Percentiles rank a stretch among this genome's conserved stretches.
Conservation (phyloP, 2,329 filamentous ascomycete genomes). For the Colletotrichum higginsianum region DNA sequence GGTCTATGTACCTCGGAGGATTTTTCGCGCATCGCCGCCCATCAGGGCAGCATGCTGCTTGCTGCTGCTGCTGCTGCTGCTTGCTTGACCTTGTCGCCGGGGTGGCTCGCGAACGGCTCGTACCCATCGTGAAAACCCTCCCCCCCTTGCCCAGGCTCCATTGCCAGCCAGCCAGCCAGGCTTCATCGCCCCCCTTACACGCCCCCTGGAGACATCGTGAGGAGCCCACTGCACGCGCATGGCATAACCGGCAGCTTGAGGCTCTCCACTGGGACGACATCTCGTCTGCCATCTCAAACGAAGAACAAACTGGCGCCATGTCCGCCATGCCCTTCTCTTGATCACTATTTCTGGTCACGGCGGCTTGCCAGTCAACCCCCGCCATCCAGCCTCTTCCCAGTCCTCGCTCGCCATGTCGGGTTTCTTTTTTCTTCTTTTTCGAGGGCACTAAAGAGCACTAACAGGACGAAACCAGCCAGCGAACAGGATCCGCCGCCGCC, state of each 20-base stretch:
- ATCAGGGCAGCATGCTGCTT: background rate
- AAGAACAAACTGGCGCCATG: background rate
- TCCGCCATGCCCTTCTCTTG: background rate
- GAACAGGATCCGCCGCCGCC: slow-evolving; percentile 12
- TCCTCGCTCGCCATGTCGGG: slow-evolving; percentile 3
- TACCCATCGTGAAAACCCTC: slow-evolving; percentile 7
- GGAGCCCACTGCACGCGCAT: background rate
- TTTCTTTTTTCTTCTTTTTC: too few species aligned
- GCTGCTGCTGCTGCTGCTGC: too few species aligned
- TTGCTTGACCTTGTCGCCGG: background rate
- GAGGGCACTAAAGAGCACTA: too few species aligned
- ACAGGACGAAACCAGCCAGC: slow-evolving; percentile 35
- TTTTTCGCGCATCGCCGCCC: slow-evolving; percentile 7
- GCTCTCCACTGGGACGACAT: slow-evolving; percentile 16
- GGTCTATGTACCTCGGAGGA: slow-evolving; percentile 14
- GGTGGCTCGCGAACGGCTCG: slow-evolving; percentile 12
- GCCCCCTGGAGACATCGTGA: slow-evolving; percentile 9
- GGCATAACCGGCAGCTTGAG: slow-evolving; percentile 7
- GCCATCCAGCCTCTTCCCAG: background rate
- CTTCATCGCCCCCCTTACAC: background rate
- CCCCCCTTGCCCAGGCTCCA: background rate
- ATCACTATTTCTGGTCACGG: slow-evolving; percentile 5
- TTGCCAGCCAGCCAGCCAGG: background rate
- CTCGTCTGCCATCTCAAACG: background rate
- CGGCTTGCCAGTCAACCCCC: slow-evolving; percentile 1